Percentiles rank a stretch among this genome's conserved stretches.
Conservation (phyloP, 768 basidiomycete genomes). For the Kwoniella sp. region DNA sequence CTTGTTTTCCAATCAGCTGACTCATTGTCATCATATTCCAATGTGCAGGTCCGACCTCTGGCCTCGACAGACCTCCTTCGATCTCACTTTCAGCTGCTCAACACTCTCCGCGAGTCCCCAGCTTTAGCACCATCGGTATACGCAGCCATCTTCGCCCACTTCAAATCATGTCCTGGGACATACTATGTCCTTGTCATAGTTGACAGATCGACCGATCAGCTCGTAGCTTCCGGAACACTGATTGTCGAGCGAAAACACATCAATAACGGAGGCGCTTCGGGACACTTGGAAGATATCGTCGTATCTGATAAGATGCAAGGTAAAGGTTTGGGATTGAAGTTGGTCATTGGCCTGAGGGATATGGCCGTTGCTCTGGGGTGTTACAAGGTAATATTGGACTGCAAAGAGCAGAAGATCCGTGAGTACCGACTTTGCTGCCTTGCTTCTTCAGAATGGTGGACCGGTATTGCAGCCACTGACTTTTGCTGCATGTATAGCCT, state of each 20-base stretch:
- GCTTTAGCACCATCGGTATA: constrained; percentile 72
- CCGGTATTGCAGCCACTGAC: too few species aligned
- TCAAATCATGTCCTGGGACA: constrained; percentile 58
- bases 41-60: constrained; percentile 67
- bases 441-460: too few species aligned
- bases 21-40: not conserved
- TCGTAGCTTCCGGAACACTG: constrained; percentile 80
- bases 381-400: constrained; percentile 97
- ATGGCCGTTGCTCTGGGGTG: constrained; percentile 76
- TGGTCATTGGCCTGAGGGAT: constrained; percentile 79
- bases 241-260: constrained; percentile 95
- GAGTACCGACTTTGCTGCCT: constrained; percentile 57
- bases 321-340: constrained; percentile 78
- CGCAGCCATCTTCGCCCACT: constrained; percentile 60
- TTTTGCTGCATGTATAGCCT: constrained; percentile 64
- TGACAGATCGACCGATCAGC: constrained; percentile 68
- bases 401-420: constrained; percentile 86
- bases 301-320: constrained; percentile 87
- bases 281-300: constrained; percentile 97
- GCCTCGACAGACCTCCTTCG: constrained; percentile 80
- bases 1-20: constrained; percentile 13
- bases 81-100: constrained; percentile 77
- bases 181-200: constrained; percentile 87
- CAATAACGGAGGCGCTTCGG: constrained; percentile 75
- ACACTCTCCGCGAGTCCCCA: constrained; percentile 68